Conservation (phyloP, 225 moss, liverwort and hornwort genomes). For the Neckera pumila region DNA sequence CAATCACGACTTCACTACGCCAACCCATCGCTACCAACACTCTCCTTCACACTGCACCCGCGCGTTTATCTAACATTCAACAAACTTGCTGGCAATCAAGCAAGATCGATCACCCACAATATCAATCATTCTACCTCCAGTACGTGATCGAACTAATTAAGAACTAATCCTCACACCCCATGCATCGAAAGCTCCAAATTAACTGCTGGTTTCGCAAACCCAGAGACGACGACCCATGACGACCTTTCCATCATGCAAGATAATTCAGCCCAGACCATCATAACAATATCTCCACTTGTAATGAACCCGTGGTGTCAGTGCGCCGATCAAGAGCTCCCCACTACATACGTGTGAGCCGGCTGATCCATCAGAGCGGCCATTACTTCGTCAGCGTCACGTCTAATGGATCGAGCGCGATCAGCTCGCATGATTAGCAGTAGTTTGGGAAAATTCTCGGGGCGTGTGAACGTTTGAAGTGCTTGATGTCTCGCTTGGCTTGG, state of each 20-base stretch:
- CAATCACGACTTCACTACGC: neutral
- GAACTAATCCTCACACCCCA: too few species aligned
- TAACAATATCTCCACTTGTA: neutral
- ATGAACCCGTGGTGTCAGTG: neutral
- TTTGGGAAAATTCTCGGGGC: neutral
- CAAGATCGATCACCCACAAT: too few species aligned
- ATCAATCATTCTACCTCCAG: neutral
- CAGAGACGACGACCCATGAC: neutral
- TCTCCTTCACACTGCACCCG: neutral
- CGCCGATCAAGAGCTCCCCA: neutral
- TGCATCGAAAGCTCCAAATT: neutral
- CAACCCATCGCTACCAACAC: neutral
- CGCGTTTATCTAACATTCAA: too few species aligned
- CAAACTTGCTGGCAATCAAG: neutral
- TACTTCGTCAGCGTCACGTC: neutral
- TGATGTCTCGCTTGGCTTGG: neutral
- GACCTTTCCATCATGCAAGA: neutral
- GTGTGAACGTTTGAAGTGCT: neutral
- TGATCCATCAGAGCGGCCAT: neutral
- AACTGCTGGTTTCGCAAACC: too few species aligned
- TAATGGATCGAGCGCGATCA: neutral
- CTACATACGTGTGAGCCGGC: neutral
- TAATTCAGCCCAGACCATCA: neutral
- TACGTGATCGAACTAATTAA: neutral
- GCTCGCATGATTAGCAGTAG: neutral